These are phyloP conservation scores for Plenodomus biglobosus DNA, from an alignment of 2,329 filamentous ascomycete species.

Conservation along the genomic window DNA sequence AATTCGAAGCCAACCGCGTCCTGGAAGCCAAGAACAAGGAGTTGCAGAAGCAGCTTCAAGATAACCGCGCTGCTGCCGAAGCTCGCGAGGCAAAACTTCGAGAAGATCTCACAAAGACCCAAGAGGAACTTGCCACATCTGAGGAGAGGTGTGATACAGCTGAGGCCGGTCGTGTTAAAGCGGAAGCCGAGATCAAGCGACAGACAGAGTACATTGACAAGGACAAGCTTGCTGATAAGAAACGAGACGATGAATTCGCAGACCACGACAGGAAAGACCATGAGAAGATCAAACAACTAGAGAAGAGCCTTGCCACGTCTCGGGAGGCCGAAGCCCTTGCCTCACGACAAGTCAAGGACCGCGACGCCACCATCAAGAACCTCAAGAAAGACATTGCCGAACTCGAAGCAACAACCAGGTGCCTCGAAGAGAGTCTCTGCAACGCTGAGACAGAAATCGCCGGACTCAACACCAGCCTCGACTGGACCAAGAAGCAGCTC, in stretches of 20 bases:
- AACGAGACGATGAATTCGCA: not conserved
- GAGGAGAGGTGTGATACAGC: no score
- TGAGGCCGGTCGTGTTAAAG: no score
- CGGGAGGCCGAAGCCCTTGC: not conserved
- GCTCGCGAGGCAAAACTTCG: not conserved
- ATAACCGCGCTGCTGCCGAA: not conserved
- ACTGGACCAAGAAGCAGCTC: not conserved
- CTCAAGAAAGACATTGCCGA: no score
- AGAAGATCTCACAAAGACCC: not conserved
- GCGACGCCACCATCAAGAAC: not conserved
- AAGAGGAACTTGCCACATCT: not conserved
- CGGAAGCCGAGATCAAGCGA: not conserved
- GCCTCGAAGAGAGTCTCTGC: not conserved
- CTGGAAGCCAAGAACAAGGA: slow-evolving; percentile 6
- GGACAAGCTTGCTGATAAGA: not conserved
- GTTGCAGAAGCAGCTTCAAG: slow-evolving; percentile 6
- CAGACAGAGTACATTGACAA: not conserved
- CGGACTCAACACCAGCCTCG: not conserved
- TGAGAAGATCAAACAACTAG: not conserved
- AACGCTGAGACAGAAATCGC: not conserved
- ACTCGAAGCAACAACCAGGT: not conserved
- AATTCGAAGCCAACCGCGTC: not conserved
- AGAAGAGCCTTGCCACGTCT: not conserved
- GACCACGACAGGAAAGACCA: not conserved
- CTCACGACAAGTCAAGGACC: not conserved